Conservation (phyloP, 306 rosid species). For the Cercis canadensis region DNA sequence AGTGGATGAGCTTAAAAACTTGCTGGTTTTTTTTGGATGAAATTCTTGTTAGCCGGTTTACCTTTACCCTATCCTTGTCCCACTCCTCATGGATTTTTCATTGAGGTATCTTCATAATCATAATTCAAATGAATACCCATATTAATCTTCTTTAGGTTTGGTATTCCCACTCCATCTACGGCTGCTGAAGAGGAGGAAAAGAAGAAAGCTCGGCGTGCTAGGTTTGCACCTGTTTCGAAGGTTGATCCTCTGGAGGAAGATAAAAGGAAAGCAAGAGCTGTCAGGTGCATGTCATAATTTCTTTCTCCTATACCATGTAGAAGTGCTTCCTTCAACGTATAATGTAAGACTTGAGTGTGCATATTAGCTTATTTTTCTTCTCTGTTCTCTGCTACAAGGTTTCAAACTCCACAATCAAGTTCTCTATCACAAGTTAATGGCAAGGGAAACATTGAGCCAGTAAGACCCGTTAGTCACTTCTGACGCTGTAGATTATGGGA, state of each 20-base stretch:
- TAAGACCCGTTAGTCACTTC: conserved; percentile 43
- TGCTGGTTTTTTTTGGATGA: too few relatives aligned
- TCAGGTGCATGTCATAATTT: conserved; percentile 49
- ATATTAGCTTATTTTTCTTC: neutral
- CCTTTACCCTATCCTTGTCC: neutral
- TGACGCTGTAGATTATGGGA: conserved; percentile 1
- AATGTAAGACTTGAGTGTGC: neutral
- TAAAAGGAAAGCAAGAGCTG: conserved; percentile 81
- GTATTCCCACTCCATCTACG: conserved; percentile 55
- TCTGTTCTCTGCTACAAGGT: conserved; percentile 52
- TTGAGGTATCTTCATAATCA: neutral
- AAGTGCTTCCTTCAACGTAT: neutral
- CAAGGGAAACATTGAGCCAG: conserved; percentile 62
- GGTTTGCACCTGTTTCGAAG: conserved; percentile 65
- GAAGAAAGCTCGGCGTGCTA: conserved; percentile 90
- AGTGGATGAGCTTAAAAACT: neutral
- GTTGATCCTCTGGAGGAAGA: conserved; percentile 77
- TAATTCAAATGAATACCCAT: neutral
- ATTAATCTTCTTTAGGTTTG: conserved; percentile 63
- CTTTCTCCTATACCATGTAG: neutral
- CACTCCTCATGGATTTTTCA: neutral
- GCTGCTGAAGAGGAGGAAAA: conserved; percentile 62
- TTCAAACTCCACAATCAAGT: conserved; percentile 55
- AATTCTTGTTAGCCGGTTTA: neutral
- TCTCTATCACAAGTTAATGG: conserved; percentile 58